phyloP scores from a whole-genome alignment of 306 rosid species.

The Rubus idaeus region DNA sequence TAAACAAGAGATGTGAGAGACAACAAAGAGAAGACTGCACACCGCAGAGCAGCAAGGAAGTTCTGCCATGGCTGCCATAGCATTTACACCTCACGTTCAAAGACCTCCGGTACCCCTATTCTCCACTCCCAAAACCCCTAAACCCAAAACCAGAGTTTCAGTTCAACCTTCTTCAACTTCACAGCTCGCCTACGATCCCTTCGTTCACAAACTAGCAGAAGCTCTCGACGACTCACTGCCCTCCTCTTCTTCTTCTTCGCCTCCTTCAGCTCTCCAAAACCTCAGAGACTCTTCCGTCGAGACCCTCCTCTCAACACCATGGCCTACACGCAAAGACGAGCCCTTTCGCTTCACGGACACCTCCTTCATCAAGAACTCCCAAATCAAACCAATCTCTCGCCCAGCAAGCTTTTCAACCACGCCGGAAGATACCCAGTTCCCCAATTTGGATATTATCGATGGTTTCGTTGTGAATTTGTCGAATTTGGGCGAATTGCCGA shows the following conservation, averaged over 20 bases:
- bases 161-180: constrained; percentile 36
- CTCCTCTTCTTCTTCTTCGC: constrained; percentile 30
- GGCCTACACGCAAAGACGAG: constrained; percentile 93
- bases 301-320: constrained; percentile 71
- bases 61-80: constrained; percentile 42
- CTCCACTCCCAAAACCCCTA: constrained; percentile 19
- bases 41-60: not conserved
- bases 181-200: constrained; percentile 59
- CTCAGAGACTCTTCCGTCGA: constrained; percentile 62
- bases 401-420: constrained; percentile 30
- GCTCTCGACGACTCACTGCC: constrained; percentile 75
- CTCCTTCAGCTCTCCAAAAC: constrained; percentile 54
- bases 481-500: constrained; percentile 44
- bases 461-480: constrained; percentile 42
- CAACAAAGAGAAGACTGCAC: too few relatives aligned
- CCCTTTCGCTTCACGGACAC: constrained; percentile 87
- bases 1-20: too few relatives aligned
- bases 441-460: constrained; percentile 49
- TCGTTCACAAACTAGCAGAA: constrained; percentile 86
- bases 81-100: constrained; percentile 42
- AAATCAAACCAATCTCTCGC: constrained; percentile 54
- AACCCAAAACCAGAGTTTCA: constrained; percentile 35
- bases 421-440: constrained; percentile 29
- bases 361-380: constrained; percentile 63
- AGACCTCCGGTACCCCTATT: constrained; percentile 33